Evolutionary conservation across 805 yeast genomes (phyloP).

Genomic region (Clavispora carvajalis): DNA sequence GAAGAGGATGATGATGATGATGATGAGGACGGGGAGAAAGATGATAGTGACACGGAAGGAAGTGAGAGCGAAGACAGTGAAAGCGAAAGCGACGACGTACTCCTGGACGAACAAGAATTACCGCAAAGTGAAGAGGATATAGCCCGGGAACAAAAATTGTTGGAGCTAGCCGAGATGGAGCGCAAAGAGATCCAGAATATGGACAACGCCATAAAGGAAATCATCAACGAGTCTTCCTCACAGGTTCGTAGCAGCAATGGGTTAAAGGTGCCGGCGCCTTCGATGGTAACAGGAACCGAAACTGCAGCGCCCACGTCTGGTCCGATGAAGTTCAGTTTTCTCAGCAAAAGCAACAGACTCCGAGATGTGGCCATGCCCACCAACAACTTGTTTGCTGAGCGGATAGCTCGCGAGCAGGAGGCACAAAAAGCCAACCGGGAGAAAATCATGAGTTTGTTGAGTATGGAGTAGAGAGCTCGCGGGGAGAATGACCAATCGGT

Average conservation of each 20-base stretch:
- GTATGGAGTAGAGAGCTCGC: not conserved
- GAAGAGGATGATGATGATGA: slow-evolving; percentile 14
- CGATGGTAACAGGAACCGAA: slow-evolving; percentile 5
- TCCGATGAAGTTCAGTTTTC: slow-evolving; percentile 39
- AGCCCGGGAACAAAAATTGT: slow-evolving; percentile 1
- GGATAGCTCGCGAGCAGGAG: slow-evolving; percentile 46
- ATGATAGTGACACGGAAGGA: slow-evolving; percentile 8
- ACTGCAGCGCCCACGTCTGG: slow-evolving; percentile 20
- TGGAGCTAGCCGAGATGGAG: not conserved
- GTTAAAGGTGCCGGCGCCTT: slow-evolving; percentile 23
- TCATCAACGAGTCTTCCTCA: slow-evolving; percentile 1
- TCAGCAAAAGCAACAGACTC: slow-evolving; percentile 51
- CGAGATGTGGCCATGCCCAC: slow-evolving; percentile 48
- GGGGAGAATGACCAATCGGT: no score
- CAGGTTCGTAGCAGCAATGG: not conserved
- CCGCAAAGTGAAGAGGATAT: slow-evolving; percentile 20
- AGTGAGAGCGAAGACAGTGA: not conserved
- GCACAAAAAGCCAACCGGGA: slow-evolving; percentile 49
- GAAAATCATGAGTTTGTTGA: slow-evolving; percentile 44
- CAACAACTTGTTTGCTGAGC: slow-evolving; percentile 49
- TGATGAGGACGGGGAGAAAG: slow-evolving; percentile 8
- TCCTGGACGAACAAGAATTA: slow-evolving; percentile 16
- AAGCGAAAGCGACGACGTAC: not conserved
- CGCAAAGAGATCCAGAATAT: slow-evolving; percentile 44
- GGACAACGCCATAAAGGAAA: slow-evolving; percentile 51